Evolutionary conservation across 305 asterid genomes (phyloP).

Genomic region (Coffea humblotiana): DNA sequence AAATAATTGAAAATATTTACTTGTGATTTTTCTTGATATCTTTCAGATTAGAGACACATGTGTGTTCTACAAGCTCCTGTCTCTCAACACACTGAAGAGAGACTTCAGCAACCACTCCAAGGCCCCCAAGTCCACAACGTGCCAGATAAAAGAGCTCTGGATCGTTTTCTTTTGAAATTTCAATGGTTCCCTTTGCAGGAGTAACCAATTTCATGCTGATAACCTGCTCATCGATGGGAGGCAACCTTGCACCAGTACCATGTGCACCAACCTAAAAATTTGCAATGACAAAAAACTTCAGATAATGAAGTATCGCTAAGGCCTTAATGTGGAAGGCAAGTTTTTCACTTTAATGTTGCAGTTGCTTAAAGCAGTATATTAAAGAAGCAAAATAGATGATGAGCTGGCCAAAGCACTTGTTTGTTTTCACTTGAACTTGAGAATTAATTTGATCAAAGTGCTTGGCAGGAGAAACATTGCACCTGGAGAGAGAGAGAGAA

Average conservation of each 20-base stretch:
- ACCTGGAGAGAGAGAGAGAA: not conserved
- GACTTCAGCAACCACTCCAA: slow-evolving; percentile 96
- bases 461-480: too few species aligned
- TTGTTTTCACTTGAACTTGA: not conserved
- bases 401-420: not conserved
- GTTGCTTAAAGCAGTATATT: not conserved
- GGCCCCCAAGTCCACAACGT: slow-evolving; percentile 98
- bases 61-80: slow-evolving; percentile 93
- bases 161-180: slow-evolving; percentile 80
- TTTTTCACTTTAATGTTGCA: not conserved
- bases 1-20: slow-evolving; percentile 43
- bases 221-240: slow-evolving; percentile 96
- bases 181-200: slow-evolving; percentile 87
- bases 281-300: slow-evolving; percentile 22
- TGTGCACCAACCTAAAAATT: slow-evolving; percentile 88
- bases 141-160: slow-evolving; percentile 92
- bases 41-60: slow-evolving; percentile 67
- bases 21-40: slow-evolving; percentile 91
- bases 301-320: not conserved
- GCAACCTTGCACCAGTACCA: slow-evolving; percentile 95
- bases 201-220: slow-evolving; percentile 94
- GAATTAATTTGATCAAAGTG: not conserved
- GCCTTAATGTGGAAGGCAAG: not conserved
- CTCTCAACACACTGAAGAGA: slow-evolving; percentile 94
- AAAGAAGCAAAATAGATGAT: not conserved